Conservation (phyloP, 2,329 filamentous ascomycete species). For the Trichoderma aggressivum region DNA sequence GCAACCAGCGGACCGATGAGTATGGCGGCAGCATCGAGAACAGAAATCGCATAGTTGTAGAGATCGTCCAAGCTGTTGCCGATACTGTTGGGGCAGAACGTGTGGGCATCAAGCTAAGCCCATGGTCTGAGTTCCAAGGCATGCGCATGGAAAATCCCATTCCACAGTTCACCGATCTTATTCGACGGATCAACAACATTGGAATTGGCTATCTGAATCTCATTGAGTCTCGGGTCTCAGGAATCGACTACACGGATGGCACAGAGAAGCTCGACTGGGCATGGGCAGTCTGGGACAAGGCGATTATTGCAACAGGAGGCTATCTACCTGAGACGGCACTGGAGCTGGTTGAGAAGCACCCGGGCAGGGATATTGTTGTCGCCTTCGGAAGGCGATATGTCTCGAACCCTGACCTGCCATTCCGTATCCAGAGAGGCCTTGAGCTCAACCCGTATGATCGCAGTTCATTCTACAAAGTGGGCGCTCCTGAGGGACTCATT, state of each 20-base stretch:
- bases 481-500: constrained; percentile 19
- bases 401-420: constrained; percentile 24
- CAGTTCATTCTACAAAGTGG: constrained; percentile 28
- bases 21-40: constrained; percentile 52
- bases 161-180: constrained; percentile 60
- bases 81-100: constrained; percentile 37
- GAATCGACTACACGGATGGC: constrained; percentile 39
- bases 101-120: constrained; percentile 56
- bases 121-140: constrained; percentile 58
- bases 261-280: constrained; percentile 34
- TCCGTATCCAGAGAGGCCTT: constrained; percentile 23
- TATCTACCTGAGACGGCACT: constrained; percentile 27
- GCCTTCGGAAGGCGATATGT: constrained; percentile 29
- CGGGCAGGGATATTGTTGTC: constrained; percentile 29
- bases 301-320: constrained; percentile 33
- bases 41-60: constrained; percentile 44
- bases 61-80: constrained; percentile 40
- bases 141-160: constrained; percentile 62
- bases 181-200: constrained; percentile 33
- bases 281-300: constrained; percentile 32
- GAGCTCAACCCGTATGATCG: constrained; percentile 27
- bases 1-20: constrained; percentile 47
- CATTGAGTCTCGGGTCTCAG: constrained; percentile 54
- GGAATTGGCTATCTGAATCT: constrained; percentile 60
- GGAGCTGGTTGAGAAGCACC: constrained; percentile 26